Percentiles rank a stretch among this genome's conserved stretches.
These are phyloP conservation scores for Leccinum broughii DNA, from an alignment of 768 basidiomycete species.

Conservation along the genomic window DNA sequence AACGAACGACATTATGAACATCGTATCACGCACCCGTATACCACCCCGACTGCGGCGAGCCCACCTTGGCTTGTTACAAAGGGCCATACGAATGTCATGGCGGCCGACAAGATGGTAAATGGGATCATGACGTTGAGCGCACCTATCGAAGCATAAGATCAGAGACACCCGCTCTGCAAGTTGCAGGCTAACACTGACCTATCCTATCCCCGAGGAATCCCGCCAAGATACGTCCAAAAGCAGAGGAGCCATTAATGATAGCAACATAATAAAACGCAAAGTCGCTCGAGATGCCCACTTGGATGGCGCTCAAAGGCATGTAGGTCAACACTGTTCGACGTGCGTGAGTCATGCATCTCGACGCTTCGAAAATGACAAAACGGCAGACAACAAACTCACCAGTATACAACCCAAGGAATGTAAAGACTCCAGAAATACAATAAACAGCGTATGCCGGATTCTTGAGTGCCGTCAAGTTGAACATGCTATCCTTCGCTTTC, in stretches of 20 bases:
- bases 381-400: conserved; percentile 34
- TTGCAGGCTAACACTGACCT: conserved; percentile 36
- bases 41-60: conserved; percentile 52
- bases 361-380: not conserved
- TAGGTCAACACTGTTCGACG: conserved; percentile 60
- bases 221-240: conserved; percentile 57
- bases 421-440: conserved; percentile 53
- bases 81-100: conserved; percentile 73
- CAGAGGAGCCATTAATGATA: conserved; percentile 65
- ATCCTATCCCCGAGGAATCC: conserved; percentile 56
- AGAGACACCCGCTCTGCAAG: not conserved
- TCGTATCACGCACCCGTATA: conserved; percentile 59
- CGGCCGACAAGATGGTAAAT: conserved; percentile 53
- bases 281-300: conserved; percentile 46
- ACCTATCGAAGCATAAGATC: conserved; percentile 39
- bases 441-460: conserved; percentile 53
- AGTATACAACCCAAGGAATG: conserved; percentile 72
- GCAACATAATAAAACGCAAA: conserved; percentile 67
- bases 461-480: conserved; percentile 53
- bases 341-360: conserved; percentile 1
- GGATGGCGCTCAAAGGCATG: conserved; percentile 56
- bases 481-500: conserved; percentile 54
- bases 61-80: conserved; percentile 46
- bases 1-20: not conserved
- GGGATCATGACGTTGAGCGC: conserved; percentile 69